Base-by-base conservation (phyloP, 495 filamentous ascomycete species). In the Penicillium parvum region DNA sequence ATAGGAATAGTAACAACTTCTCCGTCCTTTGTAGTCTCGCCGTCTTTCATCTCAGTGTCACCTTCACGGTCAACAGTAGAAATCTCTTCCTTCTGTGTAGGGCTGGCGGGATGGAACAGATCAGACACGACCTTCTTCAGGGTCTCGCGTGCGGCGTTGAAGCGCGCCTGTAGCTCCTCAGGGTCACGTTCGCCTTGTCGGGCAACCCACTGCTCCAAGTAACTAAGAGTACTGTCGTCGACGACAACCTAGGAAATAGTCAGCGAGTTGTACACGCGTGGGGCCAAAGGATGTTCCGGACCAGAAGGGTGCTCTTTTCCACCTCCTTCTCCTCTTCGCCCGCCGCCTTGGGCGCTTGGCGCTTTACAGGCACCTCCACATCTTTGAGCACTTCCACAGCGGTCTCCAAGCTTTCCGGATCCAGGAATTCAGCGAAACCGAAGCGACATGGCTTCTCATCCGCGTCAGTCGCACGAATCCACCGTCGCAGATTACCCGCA, bases 391-490 rank as follows among this genome's bases (percentile, higher is more conserved):
- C 79, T 66, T 95, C 88, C 43, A 89, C 82, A 41, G 91, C 92
- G 37, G 83, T 83, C 67, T 81, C 81, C 52, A 99, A 74, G 52
- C 88, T 90, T 60, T 95, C 86, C 22, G 84, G 79, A 67, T 97
- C 90, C 45, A 95, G 91, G 68, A 85, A 99, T 69, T 97, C 90
- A 46, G 90, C 92, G 69, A 99, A 97, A 26, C 92, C 94, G 70
- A 97, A 97, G 40, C 81, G 80, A 60, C 83, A 86, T 33, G 82
- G 79, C 71, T 94, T 95, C 36, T 84, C 80, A 50, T 94, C 84
- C 22, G 86, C 83, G 65, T 92, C 81, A 21, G 80, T 83, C 18
- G 83, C 85, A 57, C 88, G 74, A 38, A 85, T 87, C 91, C 91
- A 99, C 40, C 86, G 82, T 30, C 83, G 77, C 26, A 97, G 65